Evolutionary conservation across 2,329 filamentous ascomycete genomes (phyloP).

Genomic region (Teratosphaeria epicoccoides): DNA sequence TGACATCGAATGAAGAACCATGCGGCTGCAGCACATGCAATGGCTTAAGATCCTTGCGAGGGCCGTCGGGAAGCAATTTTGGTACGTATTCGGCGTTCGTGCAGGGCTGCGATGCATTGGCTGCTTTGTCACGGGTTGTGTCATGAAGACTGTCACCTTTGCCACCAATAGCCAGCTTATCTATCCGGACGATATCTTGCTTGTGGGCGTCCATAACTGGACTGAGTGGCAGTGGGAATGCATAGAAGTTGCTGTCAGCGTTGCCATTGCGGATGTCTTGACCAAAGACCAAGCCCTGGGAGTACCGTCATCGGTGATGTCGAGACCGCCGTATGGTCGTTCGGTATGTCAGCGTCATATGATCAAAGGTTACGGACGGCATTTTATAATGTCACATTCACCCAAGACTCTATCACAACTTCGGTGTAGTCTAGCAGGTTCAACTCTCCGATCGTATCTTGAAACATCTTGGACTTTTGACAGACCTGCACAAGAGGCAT

Average conservation of each 20-base stretch:
- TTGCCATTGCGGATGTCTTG: constrained; percentile 34
- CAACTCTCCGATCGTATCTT: constrained; percentile 19
- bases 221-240: constrained; percentile 23
- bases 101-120: constrained; percentile 38
- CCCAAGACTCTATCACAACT: constrained; percentile 24
- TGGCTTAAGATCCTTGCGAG: constrained; percentile 46
- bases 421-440: constrained; percentile 21
- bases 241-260: constrained; percentile 24
- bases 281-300: constrained; percentile 24
- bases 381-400: not conserved
- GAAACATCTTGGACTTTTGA: constrained; percentile 32
- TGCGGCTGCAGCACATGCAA: constrained; percentile 62
- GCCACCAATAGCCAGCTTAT: constrained; percentile 22
- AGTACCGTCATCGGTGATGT: constrained; percentile 21
- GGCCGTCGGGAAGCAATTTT: constrained; percentile 29
- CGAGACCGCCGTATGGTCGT: constrained; percentile 17
- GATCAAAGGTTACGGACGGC: too few species aligned
- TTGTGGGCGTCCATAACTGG: constrained; percentile 22
- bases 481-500: constrained; percentile 38
- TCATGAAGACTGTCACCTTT: constrained; percentile 23
- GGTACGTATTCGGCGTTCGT: constrained; percentile 36
- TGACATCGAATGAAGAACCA: constrained; percentile 54
- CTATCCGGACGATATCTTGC: constrained; percentile 22
- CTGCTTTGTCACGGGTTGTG: constrained; percentile 30
- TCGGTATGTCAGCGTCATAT: too few species aligned